Evolutionary conservation across 2,329 filamentous ascomycete species (phyloP).

Genomic region (Pseudogymnoascus sp.): DNA sequence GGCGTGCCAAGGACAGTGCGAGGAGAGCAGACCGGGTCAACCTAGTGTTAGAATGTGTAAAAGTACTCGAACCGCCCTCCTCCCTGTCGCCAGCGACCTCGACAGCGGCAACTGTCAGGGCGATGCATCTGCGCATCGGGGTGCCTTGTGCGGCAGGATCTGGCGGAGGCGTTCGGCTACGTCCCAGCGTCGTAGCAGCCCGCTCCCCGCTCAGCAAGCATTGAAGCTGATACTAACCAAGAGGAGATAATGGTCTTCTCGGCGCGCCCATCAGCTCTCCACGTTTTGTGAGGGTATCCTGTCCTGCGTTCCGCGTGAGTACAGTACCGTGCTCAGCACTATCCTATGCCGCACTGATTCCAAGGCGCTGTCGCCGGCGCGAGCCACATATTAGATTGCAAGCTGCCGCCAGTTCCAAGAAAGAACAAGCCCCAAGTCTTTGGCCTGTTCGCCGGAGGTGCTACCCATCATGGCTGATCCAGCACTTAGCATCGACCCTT

Average conservation of each 20-base stretch:
- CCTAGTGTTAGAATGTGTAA: not conserved
- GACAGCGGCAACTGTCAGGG: not conserved
- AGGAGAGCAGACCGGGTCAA: not conserved
- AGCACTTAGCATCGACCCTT: not conserved
- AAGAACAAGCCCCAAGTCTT: conserved; percentile 3
- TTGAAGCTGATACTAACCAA: not conserved
- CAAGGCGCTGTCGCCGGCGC: not conserved
- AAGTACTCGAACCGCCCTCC: not conserved
- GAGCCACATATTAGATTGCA: not conserved
- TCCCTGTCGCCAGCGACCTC: not conserved
- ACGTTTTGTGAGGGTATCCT: not conserved
- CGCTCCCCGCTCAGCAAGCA: not conserved
- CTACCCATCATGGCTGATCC: not conserved
- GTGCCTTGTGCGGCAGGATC: not conserved
- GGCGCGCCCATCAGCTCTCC: not conserved
- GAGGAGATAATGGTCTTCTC: not conserved
- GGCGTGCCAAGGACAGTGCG: not conserved
- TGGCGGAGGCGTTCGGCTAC: not conserved
- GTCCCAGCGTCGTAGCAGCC: not conserved
- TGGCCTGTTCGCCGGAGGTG: not conserved
- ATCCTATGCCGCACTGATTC: not conserved
- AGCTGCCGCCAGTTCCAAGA: not conserved
- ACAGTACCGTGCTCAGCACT: not conserved
- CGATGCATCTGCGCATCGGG: not conserved
- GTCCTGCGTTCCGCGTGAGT: not conserved